Evolutionary conservation across 768 basidiomycete genomes (phyloP), one percentile per base, ranked within the genome.

Genomic region (Lactifluus echinatus): DNA sequence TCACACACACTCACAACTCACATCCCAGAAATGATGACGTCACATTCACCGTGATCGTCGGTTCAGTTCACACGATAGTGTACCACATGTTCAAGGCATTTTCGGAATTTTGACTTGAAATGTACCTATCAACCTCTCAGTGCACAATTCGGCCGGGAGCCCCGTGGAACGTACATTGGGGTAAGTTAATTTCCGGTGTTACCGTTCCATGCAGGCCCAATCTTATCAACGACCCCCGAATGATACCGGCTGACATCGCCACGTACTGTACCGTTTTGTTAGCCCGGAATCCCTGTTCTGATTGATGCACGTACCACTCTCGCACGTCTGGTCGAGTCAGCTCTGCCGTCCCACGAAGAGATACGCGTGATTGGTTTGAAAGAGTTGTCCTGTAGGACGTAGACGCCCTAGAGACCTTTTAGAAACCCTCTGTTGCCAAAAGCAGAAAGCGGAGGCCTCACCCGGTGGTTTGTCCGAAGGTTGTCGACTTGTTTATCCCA

Each of bases 401-500:
- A 96, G 15, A 94, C 84, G 4, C 93, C 93, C 92, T 95, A 31
- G 5, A 23, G 26, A 33, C 11, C 26, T 39, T 14, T 44, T 19
- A 45, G 12, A 55, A 15, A 45, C 23, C 11, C 5, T 15, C 47
- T 23, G n/a, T n/a, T n/a, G 46, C 21, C 31, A 6, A n/a, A 19
- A 33, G n/a, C 10, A 12, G 12, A 34, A 28, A 24, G 26, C 8
- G 2, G 31, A 29, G 50, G 40, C 73, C 82, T 39, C 66, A 93
- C 93, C 48, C 93, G 77, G 69, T 95, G 94, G 68, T 97, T 97
- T 15, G 93, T 97, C 44, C 93, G 81, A 56, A 97, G 73, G 69
- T 97, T 97, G 66, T 96, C 93, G 1, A 96, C 90, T 68, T 95
- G 94, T 67, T 94, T 94, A 51, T 93, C 89, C 85, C 90, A 96